phyloP scores from a whole-genome alignment of 768 basidiomycete species.

The Boletus speciosus region DNA sequence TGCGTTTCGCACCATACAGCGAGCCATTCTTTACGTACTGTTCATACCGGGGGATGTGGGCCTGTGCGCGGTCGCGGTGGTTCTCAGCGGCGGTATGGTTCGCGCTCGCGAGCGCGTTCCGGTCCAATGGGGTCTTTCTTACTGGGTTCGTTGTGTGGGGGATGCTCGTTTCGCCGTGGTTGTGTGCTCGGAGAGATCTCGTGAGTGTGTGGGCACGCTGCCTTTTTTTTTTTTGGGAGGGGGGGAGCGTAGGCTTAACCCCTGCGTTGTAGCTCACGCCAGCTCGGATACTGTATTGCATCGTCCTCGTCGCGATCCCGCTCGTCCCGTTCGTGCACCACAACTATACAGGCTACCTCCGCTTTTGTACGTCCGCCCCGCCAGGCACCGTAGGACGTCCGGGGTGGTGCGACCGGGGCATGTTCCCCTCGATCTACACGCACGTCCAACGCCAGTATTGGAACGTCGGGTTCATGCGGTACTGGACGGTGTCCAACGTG shows the following conservation, averaged over 20 bases:
- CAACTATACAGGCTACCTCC: slow-evolving; percentile 60
- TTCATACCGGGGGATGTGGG: slow-evolving; percentile 54
- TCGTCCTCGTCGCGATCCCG: slow-evolving; percentile 43
- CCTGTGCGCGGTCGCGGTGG: slow-evolving; percentile 42
- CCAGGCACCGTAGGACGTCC: slow-evolving; percentile 12
- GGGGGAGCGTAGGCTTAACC: neutral
- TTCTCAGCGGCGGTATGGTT: slow-evolving; percentile 57
- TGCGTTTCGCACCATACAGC: slow-evolving; percentile 68
- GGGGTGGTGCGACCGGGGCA: slow-evolving; percentile 58
- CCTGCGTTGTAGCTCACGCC: slow-evolving; percentile 32
- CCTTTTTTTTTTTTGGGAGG: neutral
- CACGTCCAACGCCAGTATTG: slow-evolving; percentile 85
- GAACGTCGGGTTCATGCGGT: slow-evolving; percentile 79
- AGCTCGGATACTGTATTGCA: slow-evolving; percentile 33
- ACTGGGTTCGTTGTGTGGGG: slow-evolving; percentile 81
- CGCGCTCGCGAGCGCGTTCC: slow-evolving; percentile 58
- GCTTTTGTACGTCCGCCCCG: slow-evolving; percentile 52
- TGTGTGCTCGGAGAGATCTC: slow-evolving; percentile 34
- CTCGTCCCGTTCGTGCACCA: slow-evolving; percentile 68
- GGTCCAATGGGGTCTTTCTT: slow-evolving; percentile 76
- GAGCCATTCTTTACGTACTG: slow-evolving; percentile 86
- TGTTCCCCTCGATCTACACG: slow-evolving; percentile 71
- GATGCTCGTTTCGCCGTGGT: slow-evolving; percentile 51
- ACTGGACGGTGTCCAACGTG: slow-evolving; percentile 79
- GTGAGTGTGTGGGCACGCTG: slow-evolving; percentile 14